Evolutionary conservation across 177 flowering plant species (phyloP).

Genomic region (Vitis hybrid): DNA sequence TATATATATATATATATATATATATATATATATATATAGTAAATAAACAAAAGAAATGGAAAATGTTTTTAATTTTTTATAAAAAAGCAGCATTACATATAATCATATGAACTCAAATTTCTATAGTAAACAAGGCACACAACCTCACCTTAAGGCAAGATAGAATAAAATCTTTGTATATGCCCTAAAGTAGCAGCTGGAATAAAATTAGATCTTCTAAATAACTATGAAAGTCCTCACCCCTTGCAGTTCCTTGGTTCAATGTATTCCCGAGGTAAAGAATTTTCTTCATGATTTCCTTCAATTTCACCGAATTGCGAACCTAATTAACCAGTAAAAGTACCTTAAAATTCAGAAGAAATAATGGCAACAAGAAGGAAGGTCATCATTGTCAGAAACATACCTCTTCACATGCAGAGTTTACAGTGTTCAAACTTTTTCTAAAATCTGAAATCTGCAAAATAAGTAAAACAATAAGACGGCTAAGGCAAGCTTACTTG

Average conservation of each 20-base stretch:
- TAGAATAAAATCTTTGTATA: not conserved
- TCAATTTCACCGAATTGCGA: constrained; percentile 62
- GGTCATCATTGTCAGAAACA: constrained; percentile 8
- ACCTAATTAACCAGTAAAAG: constrained; percentile 38
- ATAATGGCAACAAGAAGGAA: not conserved
- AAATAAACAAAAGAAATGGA: no score
- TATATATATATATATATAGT: no score
- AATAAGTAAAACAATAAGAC: constrained; percentile 2
- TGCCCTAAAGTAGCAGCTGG: not conserved
- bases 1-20: no score
- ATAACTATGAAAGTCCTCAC: constrained; percentile 31
- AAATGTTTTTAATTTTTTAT: no score
- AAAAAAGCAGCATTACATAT: not conserved
- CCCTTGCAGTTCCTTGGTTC: constrained; percentile 90
- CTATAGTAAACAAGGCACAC: not conserved
- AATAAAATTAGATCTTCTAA: not conserved
- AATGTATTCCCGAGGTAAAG: constrained; percentile 70
- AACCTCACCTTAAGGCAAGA: not conserved
- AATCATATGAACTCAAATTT: not conserved
- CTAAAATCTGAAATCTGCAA: constrained; percentile 84
- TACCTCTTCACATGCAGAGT: constrained; percentile 93
- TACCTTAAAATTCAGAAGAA: not conserved
- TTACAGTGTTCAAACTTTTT: constrained; percentile 72
- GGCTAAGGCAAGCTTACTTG: not conserved
- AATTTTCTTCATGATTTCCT: constrained; percentile 76